phyloP scores from a whole-genome alignment of 2,329 filamentous ascomycete genomes.

The Penicillium sclerotiorum region DNA sequence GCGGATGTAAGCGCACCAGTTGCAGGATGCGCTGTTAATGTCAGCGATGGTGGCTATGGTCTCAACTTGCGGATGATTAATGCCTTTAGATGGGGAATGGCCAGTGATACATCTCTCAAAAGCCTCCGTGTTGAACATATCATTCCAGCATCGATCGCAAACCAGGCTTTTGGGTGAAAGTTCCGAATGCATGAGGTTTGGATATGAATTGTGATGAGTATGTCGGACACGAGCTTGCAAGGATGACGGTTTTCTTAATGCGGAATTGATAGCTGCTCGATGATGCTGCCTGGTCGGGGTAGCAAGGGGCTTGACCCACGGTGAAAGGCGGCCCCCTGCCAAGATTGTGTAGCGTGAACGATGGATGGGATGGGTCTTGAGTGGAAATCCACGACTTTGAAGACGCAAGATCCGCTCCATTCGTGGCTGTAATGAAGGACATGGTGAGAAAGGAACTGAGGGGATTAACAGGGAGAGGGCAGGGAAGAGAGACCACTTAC shows the following conservation, averaged over 20 bases:
- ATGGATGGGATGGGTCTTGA: not conserved
- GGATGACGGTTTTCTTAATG: not conserved
- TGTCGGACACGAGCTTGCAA: not conserved
- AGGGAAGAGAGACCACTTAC: too few species aligned
- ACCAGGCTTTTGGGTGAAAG: not conserved
- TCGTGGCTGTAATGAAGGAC: too few species aligned
- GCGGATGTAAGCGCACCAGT: not conserved
- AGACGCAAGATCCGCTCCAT: too few species aligned
- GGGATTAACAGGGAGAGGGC: too few species aligned
- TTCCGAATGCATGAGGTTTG: not conserved
- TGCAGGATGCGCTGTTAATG: not conserved
- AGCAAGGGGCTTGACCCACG: not conserved
- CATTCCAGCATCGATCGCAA: not conserved
- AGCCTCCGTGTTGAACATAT: not conserved
- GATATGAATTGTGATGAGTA: not conserved
- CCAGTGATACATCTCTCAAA: not conserved
- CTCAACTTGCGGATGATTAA: not conserved
- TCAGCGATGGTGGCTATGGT: not conserved
- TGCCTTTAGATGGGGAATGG: not conserved
- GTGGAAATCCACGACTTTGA: too few species aligned
- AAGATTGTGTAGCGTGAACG: not conserved
- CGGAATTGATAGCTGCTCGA: not conserved
- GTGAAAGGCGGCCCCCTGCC: not conserved
- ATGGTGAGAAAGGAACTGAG: too few species aligned
- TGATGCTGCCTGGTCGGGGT: not conserved